A percentile compares a stretch with the other conserved stretches of the same genome.
Evolutionary conservation across 2,329 filamentous ascomycete genomes (phyloP).

Genomic region (Fusarium pininemorale): DNA sequence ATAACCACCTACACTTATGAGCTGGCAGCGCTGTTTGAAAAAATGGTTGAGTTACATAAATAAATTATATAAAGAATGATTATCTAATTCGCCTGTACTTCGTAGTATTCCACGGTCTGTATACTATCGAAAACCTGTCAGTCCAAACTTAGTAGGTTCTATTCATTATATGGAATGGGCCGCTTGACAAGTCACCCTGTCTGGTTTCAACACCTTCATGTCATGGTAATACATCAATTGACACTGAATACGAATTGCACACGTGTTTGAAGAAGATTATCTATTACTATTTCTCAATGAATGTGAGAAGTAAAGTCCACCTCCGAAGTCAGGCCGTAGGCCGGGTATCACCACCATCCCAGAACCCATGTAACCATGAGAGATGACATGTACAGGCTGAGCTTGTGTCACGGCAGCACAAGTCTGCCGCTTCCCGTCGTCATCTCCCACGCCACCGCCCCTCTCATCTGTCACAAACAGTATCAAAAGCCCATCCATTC

Average conservation of each 20-base stretch:
- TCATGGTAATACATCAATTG: not conserved
- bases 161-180: not conserved
- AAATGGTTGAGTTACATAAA: not conserved
- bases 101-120: no score
- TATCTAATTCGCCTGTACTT: not conserved
- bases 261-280: constrained; percentile 37
- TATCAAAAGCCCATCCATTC: constrained; percentile 36
- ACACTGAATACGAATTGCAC: not conserved
- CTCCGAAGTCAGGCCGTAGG: constrained; percentile 34
- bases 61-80: not conserved
- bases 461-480: constrained; percentile 19
- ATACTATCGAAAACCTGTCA: not conserved
- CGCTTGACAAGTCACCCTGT: not conserved
- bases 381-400: constrained; percentile 1
- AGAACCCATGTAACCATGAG: constrained; percentile 28
- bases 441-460: constrained; percentile 20
- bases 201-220: not conserved
- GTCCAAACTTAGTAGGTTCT: not conserved
- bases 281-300: constrained; percentile 45
- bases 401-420: constrained; percentile 7
- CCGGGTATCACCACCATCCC: constrained; percentile 40
- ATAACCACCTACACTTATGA: not conserved
- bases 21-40: not conserved
- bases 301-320: constrained; percentile 44
- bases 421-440: constrained; percentile 15